Conservation (phyloP, 2,329 filamentous ascomycete species). For the Knufia fluminis region DNA sequence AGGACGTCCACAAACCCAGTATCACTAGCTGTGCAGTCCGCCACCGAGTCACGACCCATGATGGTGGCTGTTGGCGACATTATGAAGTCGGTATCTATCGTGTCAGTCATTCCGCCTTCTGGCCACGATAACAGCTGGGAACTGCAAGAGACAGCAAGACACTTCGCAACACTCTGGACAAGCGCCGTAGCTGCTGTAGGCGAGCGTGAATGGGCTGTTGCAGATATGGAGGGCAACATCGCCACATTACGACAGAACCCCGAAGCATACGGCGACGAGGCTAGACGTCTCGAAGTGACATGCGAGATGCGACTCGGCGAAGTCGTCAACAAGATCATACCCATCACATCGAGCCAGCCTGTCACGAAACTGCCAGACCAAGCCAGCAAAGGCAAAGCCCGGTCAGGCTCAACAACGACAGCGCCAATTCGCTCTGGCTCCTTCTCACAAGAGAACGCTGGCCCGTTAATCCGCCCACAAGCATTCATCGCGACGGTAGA, state of each 20-base stretch:
- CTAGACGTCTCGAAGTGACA: slow-evolving; percentile 58
- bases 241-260: slow-evolving; percentile 63
- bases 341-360: slow-evolving; percentile 51
- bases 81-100: slow-evolving; percentile 81
- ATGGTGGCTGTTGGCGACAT: slow-evolving; percentile 79
- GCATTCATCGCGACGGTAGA: slow-evolving; percentile 90
- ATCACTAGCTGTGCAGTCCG: slow-evolving; percentile 62
- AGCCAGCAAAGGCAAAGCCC: slow-evolving; percentile 8
- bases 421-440: not conserved
- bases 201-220: slow-evolving; percentile 66
- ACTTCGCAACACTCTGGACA: slow-evolving; percentile 73
- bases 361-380: slow-evolving; percentile 3
- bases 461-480: slow-evolving; percentile 62
- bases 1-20: slow-evolving; percentile 76
- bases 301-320: slow-evolving; percentile 76
- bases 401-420: slow-evolving; percentile 4
- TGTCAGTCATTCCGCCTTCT: slow-evolving; percentile 52
- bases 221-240: slow-evolving; percentile 81
- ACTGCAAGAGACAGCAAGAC: slow-evolving; percentile 65
- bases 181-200: slow-evolving; percentile 68
- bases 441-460: slow-evolving; percentile 23
- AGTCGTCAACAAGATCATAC: slow-evolving; percentile 81
- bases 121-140: slow-evolving; percentile 11
- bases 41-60: slow-evolving; percentile 31
- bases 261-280: slow-evolving; percentile 67